Evolutionary conservation across 202 grass and related monocot genomes (phyloP), one percentile per base, ranked within the genome.

Genomic region (Eragrostis tef): DNA sequence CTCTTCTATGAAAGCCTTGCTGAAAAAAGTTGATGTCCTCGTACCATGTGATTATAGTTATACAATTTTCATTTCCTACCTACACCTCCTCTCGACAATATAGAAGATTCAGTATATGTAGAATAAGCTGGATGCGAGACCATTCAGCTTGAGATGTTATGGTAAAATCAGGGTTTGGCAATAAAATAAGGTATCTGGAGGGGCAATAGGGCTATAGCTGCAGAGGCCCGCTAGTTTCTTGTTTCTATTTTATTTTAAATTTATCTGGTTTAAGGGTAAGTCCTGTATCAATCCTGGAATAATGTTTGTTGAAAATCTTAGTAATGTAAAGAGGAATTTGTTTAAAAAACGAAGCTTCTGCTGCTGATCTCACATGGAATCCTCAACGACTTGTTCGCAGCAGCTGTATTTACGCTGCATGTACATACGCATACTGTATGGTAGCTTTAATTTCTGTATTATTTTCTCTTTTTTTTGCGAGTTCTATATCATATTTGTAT

Each of bases 1-100:
- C 81, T 98, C 73, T 98, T 98, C 79, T 98, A 98, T n/a, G 95
- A 98, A 82, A 85, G 95, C 47, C 89, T 89, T 59, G 84, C 87
- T 68, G 83, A 82, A 79, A 93, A 62, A 82, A 79, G 70, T 64
- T 98, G 80, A 91, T 50, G 13, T 41, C 45, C 73, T 75, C 11
- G 5, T 12, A 22, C 53, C 62, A 60, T 25, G 71, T 47, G 21
- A 84, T 80, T 82, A 77, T 66, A n/a, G 34, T 39, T 72, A 66
- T 64, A 84, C 49, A 67, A 43, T 72, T 77, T 67, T 74, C 25
- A 9, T 31, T 31, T 79, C 67, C 11, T 74, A 10, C n/a, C 61
- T 9, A 36, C 16, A 39, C 39, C 64, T 59, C 24, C 62, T 70
- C 45, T 14, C 59, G n/a, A 65, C 45, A 39, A 64, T 56, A 79